phyloP scores from a whole-genome alignment of 2,329 filamentous ascomycete species.

The Xenoacremonium recifei region DNA sequence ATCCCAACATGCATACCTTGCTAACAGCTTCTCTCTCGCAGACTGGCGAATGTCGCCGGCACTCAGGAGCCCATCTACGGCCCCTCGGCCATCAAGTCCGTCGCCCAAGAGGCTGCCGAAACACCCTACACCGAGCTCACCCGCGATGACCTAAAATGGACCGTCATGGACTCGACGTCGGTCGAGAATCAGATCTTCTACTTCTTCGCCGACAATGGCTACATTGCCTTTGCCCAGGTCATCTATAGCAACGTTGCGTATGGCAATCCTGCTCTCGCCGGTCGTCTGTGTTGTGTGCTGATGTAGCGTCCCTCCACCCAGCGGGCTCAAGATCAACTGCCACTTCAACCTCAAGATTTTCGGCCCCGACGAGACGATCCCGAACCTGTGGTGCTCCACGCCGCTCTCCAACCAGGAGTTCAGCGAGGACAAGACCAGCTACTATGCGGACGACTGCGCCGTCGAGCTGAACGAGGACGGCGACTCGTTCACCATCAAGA shows the following conservation, averaged over 20 bases:
- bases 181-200: slow-evolving; percentile 98
- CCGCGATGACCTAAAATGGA: slow-evolving; percentile 81
- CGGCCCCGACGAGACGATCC: slow-evolving; percentile 68
- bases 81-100: slow-evolving; percentile 79
- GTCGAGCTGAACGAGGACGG: slow-evolving; percentile 85
- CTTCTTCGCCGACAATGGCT: slow-evolving; percentile 74
- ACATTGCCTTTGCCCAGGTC: slow-evolving; percentile 78
- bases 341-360: slow-evolving; percentile 97
- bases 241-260: slow-evolving; percentile 98
- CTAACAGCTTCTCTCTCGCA: slow-evolving; percentile 26
- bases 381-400: slow-evolving; percentile 81
- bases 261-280: slow-evolving; percentile 29
- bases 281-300: no score
- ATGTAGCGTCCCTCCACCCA: slow-evolving; percentile 42
- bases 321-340: slow-evolving; percentile 83
- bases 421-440: slow-evolving; percentile 77
- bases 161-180: slow-evolving; percentile 74
- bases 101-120: slow-evolving; percentile 75
- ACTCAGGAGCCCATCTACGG: slow-evolving; percentile 97
- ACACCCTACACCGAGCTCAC: slow-evolving; percentile 79
- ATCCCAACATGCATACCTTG: slow-evolving; percentile 17
- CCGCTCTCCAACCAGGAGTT: slow-evolving; percentile 78
- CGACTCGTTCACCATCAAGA: slow-evolving; percentile 83
- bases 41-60: slow-evolving; percentile 79
- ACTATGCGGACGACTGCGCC: slow-evolving; percentile 83